phyloP scores from a whole-genome alignment of 768 basidiomycete genomes.

The Porphyrellus cyaneotinctus region DNA sequence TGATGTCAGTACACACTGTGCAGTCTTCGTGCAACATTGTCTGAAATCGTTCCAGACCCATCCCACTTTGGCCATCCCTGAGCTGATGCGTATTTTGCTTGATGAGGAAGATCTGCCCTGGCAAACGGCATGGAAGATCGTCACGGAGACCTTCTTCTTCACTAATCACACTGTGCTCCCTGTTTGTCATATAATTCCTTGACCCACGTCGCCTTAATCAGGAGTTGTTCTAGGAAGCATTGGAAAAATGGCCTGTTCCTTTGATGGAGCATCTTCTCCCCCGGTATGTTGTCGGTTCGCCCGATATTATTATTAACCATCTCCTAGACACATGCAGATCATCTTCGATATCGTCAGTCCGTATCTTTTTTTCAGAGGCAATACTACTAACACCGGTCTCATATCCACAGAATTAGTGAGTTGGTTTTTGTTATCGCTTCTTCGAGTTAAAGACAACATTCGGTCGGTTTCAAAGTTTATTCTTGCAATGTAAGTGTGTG shows the following conservation, averaged over 20 bases:
- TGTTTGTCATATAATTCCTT: conserved; percentile 38
- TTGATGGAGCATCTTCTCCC: conserved; percentile 83
- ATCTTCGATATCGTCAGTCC: conserved; percentile 80
- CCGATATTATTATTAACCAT: not conserved
- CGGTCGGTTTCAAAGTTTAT: conserved; percentile 30
- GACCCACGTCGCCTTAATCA: not conserved
- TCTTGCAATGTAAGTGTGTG: conserved; percentile 58
- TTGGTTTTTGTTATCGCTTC: not conserved
- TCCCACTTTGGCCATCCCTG: conserved; percentile 91
- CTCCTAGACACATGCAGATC: conserved; percentile 77
- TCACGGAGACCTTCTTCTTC: conserved; percentile 89
- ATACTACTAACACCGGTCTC: conserved; percentile 14
- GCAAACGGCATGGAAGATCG: conserved; percentile 84
- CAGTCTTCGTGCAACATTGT: not conserved
- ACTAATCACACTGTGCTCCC: conserved; percentile 94
- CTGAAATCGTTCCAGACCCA: conserved; percentile 58
- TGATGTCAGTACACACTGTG: conserved; percentile 50
- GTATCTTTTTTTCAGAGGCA: not conserved
- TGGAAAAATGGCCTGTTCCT: conserved; percentile 91
- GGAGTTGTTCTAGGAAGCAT: conserved; percentile 52
- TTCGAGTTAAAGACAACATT: not conserved
- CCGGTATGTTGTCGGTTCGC: conserved; percentile 38
- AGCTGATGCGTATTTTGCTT: conserved; percentile 86
- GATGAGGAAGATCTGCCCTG: conserved; percentile 90
- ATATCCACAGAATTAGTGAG: conserved; percentile 36